Percentiles rank a stretch among this genome's conserved stretches.
Conservation (phyloP, 2,329 filamentous ascomycete genomes). For the Penicillium sp. region DNA sequence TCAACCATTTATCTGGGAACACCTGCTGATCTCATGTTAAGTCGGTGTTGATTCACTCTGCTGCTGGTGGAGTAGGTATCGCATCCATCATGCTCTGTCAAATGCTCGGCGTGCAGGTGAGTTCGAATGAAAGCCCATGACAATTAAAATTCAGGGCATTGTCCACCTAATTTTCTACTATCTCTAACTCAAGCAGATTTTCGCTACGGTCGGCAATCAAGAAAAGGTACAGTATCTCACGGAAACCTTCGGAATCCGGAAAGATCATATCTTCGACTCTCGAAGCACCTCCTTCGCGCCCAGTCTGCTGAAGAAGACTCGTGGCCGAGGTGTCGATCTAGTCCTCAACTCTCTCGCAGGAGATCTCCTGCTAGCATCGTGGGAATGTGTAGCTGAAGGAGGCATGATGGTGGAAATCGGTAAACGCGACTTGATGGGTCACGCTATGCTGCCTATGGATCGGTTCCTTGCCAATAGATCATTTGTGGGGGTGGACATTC, state of each 20-base stretch:
- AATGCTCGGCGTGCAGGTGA: slow-evolving; percentile 23
- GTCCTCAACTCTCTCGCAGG: slow-evolving; percentile 32
- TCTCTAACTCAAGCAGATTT: slow-evolving; percentile 13
- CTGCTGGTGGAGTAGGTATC: slow-evolving; percentile 28
- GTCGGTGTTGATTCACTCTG: slow-evolving; percentile 32
- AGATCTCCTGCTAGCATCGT: slow-evolving; percentile 29
- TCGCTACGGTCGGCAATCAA: slow-evolving; percentile 21
- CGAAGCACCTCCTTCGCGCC: slow-evolving; percentile 20
- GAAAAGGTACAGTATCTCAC: slow-evolving; percentile 26
- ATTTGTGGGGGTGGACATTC: slow-evolving; percentile 31
- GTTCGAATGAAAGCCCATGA: neutral
- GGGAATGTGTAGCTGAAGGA: slow-evolving; percentile 33
- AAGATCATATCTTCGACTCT: slow-evolving; percentile 27
- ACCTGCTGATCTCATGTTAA: neutral
- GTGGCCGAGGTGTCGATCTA: slow-evolving; percentile 26
- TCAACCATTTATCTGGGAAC: neutral
- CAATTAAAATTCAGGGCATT: neutral
- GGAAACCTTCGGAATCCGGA: slow-evolving; percentile 20
- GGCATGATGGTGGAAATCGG: slow-evolving; percentile 31
- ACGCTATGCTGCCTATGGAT: slow-evolving; percentile 29
- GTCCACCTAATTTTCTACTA: neutral
- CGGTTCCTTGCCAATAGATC: slow-evolving; percentile 29
- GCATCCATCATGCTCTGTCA: slow-evolving; percentile 29
- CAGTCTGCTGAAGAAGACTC: slow-evolving; percentile 16
- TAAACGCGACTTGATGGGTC: slow-evolving; percentile 28